Base-by-base conservation (phyloP, 176 grass and related monocot species). In the Pontederia paniculata region DNA sequence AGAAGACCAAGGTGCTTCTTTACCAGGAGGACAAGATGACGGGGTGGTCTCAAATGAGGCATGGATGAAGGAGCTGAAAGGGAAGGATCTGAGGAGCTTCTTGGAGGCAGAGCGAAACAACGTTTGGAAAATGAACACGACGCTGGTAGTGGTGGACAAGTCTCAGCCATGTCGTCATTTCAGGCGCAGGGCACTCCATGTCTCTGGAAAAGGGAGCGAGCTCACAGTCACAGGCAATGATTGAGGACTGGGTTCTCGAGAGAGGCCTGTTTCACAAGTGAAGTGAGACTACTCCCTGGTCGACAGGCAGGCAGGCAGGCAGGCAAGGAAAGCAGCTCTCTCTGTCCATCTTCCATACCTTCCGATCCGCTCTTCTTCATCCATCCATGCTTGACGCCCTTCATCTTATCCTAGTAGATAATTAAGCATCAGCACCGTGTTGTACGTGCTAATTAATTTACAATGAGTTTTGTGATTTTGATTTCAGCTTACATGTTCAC, bases 221-320 rank as follows among this genome's bases (percentile, higher is more conserved):
- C 10, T 21, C 78, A 47, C 82, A 83, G 78, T n/a, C n/a, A n/a
- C n/a, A n/a, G n/a, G 67, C 55, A 20, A 93, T 93, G 88, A 93
- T 93, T 55, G 88, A 93, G 78, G 65, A 73, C 9, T 93, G 88
- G 88, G 82, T 86, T 23, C 59, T 77, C 58, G 49, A 80, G 79
- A 69, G 42, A 31, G 65, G 60, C 19, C 72, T 81, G 48, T 76
- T 76, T n/a, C n/a, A n/a, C n/a, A n/a, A n/a, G n/a, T n/a, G n/a
- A n/a, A n/a, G n/a, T n/a, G n/a, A n/a, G n/a, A n/a, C n/a, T n/a
- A n/a, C n/a, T n/a, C n/a, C n/a, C n/a, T n/a, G n/a, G n/a, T n/a
- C n/a, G n/a, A n/a, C n/a, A n/a, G n/a, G n/a, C n/a, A n/a, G n/a
- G n/a, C n/a, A n/a, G n/a, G n/a, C n/a, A n/a, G n/a, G n/a, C n/a